phyloP scores from a whole-genome alignment of 2,329 filamentous ascomycete genomes.

The Claviceps sorghi region DNA sequence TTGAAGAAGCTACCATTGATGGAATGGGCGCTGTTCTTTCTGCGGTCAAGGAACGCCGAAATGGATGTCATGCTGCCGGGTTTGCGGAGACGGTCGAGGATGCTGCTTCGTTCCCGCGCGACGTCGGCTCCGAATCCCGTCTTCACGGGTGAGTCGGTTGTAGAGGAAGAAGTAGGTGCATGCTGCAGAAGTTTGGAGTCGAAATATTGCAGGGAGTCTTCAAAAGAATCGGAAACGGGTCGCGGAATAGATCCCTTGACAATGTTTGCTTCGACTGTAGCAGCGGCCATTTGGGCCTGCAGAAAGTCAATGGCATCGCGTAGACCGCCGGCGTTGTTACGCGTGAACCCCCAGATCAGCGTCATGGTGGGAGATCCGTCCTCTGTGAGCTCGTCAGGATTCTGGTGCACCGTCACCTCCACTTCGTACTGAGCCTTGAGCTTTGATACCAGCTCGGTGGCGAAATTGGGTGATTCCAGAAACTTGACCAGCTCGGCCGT shows the following conservation, averaged over 20 bases:
- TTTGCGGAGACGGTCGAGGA: slow-evolving; percentile 88
- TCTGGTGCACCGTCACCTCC: slow-evolving; percentile 60
- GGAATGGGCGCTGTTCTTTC: slow-evolving; percentile 85
- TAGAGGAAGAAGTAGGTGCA: slow-evolving; percentile 62
- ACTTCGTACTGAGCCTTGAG: slow-evolving; percentile 87
- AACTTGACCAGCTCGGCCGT: slow-evolving; percentile 65
- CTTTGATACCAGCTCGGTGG: slow-evolving; percentile 64
- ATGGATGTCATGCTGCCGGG: slow-evolving; percentile 89
- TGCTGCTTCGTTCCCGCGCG: slow-evolving; percentile 61
- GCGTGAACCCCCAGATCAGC: slow-evolving; percentile 71
- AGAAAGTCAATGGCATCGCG: slow-evolving; percentile 94
- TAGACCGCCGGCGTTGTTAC: slow-evolving; percentile 90
- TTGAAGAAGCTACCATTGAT: slow-evolving; percentile 80
- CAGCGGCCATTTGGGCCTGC: slow-evolving; percentile 69
- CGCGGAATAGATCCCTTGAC: slow-evolving; percentile 91
- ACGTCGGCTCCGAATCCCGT: slow-evolving; percentile 70
- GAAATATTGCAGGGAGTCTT: slow-evolving; percentile 92
- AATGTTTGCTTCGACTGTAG: slow-evolving; percentile 73
- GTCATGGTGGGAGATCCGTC: slow-evolving; percentile 44
- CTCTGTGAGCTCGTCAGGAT: slow-evolving; percentile 42
- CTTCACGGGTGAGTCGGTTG: slow-evolving; percentile 79
- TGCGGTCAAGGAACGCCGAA: slow-evolving; percentile 86
- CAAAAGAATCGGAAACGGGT: slow-evolving; percentile 97
- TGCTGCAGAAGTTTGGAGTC: slow-evolving; percentile 93
- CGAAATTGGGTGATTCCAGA: slow-evolving; percentile 68